Percentiles rank a stretch among this genome's conserved stretches.
Evolutionary conservation across 495 filamentous ascomycete species (phyloP).

Genomic region (Hapsidospora chrysogenum): DNA sequence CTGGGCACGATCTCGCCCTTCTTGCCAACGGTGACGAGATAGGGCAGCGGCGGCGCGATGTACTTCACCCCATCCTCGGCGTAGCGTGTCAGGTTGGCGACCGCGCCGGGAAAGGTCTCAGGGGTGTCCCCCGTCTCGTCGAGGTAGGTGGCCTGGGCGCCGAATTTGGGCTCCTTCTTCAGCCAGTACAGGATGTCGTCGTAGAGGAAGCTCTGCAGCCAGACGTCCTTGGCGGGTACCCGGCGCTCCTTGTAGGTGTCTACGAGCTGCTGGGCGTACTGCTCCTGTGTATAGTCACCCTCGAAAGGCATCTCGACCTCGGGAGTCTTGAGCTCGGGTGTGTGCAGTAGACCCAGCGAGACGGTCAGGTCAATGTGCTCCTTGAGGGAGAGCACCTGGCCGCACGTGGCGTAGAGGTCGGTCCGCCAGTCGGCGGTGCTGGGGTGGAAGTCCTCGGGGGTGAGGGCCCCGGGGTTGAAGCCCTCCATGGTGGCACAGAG

Average conservation of each 20-base stretch:
- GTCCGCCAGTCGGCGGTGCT: conserved; percentile 39
- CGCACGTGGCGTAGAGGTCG: conserved; percentile 40
- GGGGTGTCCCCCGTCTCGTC: conserved; percentile 35
- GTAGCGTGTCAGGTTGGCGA: conserved; percentile 30
- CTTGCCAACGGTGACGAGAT: conserved; percentile 21
- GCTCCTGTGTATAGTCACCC: conserved; percentile 38
- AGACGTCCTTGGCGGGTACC: conserved; percentile 39
- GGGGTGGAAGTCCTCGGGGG: conserved; percentile 30
- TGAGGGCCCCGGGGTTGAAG: conserved; percentile 33
- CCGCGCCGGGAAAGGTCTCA: conserved; percentile 23
- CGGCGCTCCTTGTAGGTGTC: conserved; percentile 34
- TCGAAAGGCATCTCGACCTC: conserved; percentile 43
- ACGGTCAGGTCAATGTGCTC: conserved; percentile 37
- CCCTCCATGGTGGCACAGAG: conserved; percentile 49
- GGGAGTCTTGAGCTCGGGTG: conserved; percentile 44
- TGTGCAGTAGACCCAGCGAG: conserved; percentile 34
- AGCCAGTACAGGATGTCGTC: conserved; percentile 47
- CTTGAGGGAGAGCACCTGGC: conserved; percentile 31
- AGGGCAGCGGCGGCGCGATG: conserved; percentile 23
- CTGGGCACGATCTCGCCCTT: conserved; percentile 23
- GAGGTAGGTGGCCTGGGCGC: conserved; percentile 38
- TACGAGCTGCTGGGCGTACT: conserved; percentile 41
- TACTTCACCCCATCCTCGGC: conserved; percentile 23
- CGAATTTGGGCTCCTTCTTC: conserved; percentile 35
- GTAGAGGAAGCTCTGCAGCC: conserved; percentile 40